A percentile compares a stretch with the other conserved stretches of the same genome.
Conservation (phyloP, 2,329 filamentous ascomycete genomes). For the Arthroderma sp. region DNA sequence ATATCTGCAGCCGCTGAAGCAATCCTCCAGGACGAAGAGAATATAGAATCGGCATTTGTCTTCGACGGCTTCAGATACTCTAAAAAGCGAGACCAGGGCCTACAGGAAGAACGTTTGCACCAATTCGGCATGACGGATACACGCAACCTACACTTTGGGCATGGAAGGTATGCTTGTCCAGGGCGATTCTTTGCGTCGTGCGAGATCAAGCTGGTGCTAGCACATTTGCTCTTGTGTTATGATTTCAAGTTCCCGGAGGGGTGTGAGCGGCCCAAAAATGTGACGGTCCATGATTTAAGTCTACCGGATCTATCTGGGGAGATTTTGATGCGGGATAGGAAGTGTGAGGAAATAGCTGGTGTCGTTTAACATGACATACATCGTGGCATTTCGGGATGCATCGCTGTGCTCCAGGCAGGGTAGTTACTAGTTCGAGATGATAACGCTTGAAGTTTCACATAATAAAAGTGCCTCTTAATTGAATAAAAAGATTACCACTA, state of each 20-base stretch:
- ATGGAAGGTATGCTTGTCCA: slow-evolving; percentile 21
- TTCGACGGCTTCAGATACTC: slow-evolving; percentile 17
- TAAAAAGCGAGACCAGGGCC: slow-evolving; percentile 7
- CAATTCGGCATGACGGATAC: slow-evolving; percentile 12
- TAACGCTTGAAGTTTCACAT: too few relatives aligned
- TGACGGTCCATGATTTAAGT: slow-evolving; percentile 15
- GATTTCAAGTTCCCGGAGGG: slow-evolving; percentile 14
- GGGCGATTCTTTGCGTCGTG: slow-evolving; percentile 21
- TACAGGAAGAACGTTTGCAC: slow-evolving; percentile 8
- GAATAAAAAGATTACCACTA: too few relatives aligned
- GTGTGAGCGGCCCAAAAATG: slow-evolving; percentile 11
- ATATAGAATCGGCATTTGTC: slow-evolving; percentile 8
- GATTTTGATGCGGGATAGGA: slow-evolving; percentile 9
- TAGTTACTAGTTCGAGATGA: too few relatives aligned
- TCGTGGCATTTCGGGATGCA: too few relatives aligned
- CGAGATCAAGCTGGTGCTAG: slow-evolving; percentile 20
- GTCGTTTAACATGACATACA: too few relatives aligned
- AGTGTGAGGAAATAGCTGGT: too few relatives aligned
- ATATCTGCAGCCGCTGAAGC: slow-evolving; percentile 11
- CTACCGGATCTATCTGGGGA: slow-evolving; percentile 11
- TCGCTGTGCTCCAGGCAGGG: too few relatives aligned
- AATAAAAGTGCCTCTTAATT: too few relatives aligned
- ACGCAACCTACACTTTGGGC: slow-evolving; percentile 17
- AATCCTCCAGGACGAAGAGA: slow-evolving; percentile 8
- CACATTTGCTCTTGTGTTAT: slow-evolving; percentile 16